Conservation (phyloP, 177 flowering plant genomes). For the Vitis hybrid region DNA sequence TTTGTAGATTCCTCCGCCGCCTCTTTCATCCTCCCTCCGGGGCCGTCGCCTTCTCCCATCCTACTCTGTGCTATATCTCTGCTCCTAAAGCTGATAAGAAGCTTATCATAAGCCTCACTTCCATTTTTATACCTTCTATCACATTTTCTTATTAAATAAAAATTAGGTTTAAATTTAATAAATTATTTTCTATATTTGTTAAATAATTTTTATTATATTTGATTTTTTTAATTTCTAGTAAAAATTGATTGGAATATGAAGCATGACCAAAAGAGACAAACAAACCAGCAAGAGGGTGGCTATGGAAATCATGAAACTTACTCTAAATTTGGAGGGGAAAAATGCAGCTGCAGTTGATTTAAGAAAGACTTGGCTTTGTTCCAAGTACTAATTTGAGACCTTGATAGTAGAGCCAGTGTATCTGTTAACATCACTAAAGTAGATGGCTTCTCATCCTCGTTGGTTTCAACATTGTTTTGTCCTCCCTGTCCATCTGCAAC, state of each 20-base stretch:
- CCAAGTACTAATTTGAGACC: constrained; percentile 15
- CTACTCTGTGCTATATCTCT: not conserved
- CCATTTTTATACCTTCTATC: no score
- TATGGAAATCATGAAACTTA: constrained; percentile 6
- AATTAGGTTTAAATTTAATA: no score
- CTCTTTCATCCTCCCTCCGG: constrained; percentile 20
- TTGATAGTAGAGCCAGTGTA: constrained; percentile 14
- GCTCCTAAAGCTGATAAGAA: constrained; percentile 19
- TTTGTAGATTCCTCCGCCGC: constrained; percentile 23
- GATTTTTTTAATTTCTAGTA: no score
- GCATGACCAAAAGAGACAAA: not conserved
- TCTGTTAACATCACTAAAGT: not conserved
- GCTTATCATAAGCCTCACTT: not conserved
- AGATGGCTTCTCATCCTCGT: constrained; percentile 6
- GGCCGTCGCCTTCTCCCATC: not conserved
- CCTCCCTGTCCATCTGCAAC: constrained; percentile 2
- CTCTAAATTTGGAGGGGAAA: constrained; percentile 33
- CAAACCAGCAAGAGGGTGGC: not conserved
- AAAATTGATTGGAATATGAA: no score
- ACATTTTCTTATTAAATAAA: no score
- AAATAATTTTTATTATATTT: no score
- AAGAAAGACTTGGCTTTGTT: constrained; percentile 18
- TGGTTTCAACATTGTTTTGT: not conserved
- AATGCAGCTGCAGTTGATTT: constrained; percentile 10
- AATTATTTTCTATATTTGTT: no score